Base-by-base conservation (phyloP, 306 rosid species). In the Urtica urens region DNA sequence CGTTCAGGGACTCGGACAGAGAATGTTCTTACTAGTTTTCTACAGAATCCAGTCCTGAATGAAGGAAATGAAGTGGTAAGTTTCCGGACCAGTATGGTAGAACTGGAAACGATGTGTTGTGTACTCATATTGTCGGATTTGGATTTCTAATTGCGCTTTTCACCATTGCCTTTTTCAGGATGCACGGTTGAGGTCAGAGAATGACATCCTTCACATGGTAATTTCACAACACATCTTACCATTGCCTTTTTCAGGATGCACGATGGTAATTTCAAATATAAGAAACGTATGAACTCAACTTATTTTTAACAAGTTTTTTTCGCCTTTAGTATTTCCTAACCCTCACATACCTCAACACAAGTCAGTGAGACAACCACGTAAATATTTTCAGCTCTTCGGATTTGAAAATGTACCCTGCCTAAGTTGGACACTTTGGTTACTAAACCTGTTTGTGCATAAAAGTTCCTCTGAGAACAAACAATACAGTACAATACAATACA, bases 161-260 rank as follows among this genome's bases (percentile, higher is more conserved):
- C 3, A 41, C 20, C 20, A 21, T 63, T 16, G 26, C 9, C 46
- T 37, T 56, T 33, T 73, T 64, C 50, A 92, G 99, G 83, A 68
- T 65, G 87, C 73, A 55, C 71, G 70, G 34, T 52, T 79, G 61
- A 76, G 24, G 46, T 48, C 76, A 20, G 96, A 92, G 71, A 82
- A 74, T 62, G 71, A 56, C 56, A 57, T 92, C 43, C 86, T 92
- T 53, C 76, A 73, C 52, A 71, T 82, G 99, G 99, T 92, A 81
- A 73, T 58, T 51, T 52, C 39, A 29, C n/a, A 15, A n/a, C 23
- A 35, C 21, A 15, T 27, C 13, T 9, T 8, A 41, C 20, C 20
- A 21, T 63, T 16, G 26, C 9, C 46, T 37, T 56, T 33, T 73
- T 64, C 50, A 92, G 99, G 83, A 68, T 65, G 87, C 73, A 55